Evolutionary conservation across 495 filamentous ascomycete genomes (phyloP).

Genomic region (Lepraria neglecta): DNA sequence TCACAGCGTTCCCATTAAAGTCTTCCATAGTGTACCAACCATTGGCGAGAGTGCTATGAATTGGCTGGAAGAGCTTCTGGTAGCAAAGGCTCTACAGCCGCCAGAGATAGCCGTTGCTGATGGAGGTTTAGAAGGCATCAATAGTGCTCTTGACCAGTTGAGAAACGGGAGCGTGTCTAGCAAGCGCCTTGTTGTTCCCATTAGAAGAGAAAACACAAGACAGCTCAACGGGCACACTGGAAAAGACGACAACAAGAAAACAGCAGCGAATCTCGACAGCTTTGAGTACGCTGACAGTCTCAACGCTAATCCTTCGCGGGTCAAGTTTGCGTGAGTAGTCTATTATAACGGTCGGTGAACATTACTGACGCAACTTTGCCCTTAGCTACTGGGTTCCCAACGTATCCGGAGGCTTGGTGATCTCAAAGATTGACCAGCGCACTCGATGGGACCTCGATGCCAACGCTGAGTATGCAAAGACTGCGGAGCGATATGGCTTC

Average conservation of each 20-base stretch:
- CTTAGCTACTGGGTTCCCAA: conserved; percentile 46
- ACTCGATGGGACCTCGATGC: conserved; percentile 42
- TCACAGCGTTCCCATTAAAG: conserved; percentile 62
- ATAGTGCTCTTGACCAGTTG: conserved; percentile 54
- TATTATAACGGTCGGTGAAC: too few relatives aligned
- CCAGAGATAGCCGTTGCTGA: conserved; percentile 55
- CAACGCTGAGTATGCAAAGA: conserved; percentile 41
- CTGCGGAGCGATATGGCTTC: conserved; percentile 41
- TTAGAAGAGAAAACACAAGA: conserved; percentile 11
- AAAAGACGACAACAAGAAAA: neutral
- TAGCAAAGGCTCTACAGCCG: conserved; percentile 40
- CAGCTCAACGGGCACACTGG: neutral
- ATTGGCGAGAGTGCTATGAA: conserved; percentile 50
- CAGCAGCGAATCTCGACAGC: neutral
- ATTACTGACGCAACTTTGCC: too few relatives aligned
- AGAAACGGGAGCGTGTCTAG: conserved; percentile 51
- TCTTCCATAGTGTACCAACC: conserved; percentile 55
- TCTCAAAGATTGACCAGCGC: conserved; percentile 43
- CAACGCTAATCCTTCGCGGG: conserved; percentile 28
- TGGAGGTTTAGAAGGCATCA: conserved; percentile 55
- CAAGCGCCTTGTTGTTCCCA: conserved; percentile 53
- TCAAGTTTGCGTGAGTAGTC: conserved; percentile 32
- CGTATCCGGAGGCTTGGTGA: conserved; percentile 44
- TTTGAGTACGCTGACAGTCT: conserved; percentile 30
- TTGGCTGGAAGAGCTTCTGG: conserved; percentile 57